Percentiles rank a stretch among this genome's conserved stretches.
phyloP scores from a whole-genome alignment of 2,329 filamentous ascomycete species.

The Gaeumannomyces tritici region DNA sequence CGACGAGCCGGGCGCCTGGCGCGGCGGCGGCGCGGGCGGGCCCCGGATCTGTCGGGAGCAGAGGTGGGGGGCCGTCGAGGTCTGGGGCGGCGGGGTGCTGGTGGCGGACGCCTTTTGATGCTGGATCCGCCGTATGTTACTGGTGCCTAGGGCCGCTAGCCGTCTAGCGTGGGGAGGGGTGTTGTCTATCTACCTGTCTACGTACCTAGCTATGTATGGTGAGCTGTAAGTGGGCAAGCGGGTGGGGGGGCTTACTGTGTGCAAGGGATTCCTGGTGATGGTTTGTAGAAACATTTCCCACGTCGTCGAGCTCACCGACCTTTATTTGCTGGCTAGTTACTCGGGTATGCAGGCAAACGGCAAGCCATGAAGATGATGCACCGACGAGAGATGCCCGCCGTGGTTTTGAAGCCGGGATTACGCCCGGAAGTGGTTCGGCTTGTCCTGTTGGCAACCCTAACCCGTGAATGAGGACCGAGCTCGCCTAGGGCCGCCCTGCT shows the following conservation, averaged over 20 bases:
- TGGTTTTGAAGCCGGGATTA: background rate
- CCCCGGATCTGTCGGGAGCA: slow-evolving; percentile 34
- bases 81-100: slow-evolving; percentile 22
- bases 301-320: too few species aligned
- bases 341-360: background rate
- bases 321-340: too few species aligned
- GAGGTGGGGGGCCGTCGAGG: slow-evolving; percentile 40
- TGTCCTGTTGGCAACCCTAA: background rate
- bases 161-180: background rate
- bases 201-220: too few species aligned
- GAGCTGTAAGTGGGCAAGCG: background rate
- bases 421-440: too few species aligned
- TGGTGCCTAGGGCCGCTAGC: background rate
- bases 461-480: background rate
- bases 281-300: too few species aligned
- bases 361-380: too few species aligned
- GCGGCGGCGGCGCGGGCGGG: slow-evolving; percentile 12
- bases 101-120: slow-evolving; percentile 28
- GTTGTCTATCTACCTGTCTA: too few species aligned
- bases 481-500: too few species aligned
- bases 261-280: background rate
- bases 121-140: too few species aligned
- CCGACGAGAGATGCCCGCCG: too few species aligned
- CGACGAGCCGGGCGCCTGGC: slow-evolving; percentile 39
- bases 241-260: background rate